Conservation (phyloP, 2,329 filamentous ascomycete genomes). For the Penicillium italicum region DNA sequence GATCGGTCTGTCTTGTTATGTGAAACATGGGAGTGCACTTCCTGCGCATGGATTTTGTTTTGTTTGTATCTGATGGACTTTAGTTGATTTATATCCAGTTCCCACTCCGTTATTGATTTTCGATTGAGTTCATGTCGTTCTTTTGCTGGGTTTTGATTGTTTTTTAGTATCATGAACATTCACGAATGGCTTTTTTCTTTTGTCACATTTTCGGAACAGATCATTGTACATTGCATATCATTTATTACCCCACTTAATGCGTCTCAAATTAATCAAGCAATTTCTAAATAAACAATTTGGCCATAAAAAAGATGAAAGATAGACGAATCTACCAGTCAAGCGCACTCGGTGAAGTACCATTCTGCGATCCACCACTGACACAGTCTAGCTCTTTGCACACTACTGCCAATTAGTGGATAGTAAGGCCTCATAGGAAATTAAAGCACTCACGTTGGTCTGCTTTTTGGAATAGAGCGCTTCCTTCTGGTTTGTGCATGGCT, state of each 20-base stretch:
- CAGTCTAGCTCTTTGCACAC: slow-evolving; percentile 25
- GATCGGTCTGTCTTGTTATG: background rate
- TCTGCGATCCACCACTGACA: slow-evolving; percentile 6
- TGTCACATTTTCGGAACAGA: background rate
- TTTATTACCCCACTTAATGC: no score
- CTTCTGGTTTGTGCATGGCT: slow-evolving; percentile 25
- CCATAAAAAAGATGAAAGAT: background rate
- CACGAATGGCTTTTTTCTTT: background rate
- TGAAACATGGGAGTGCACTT: background rate
- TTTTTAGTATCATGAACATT: background rate
- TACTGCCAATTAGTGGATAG: background rate
- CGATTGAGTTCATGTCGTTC: background rate
- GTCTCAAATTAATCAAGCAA: rapidly evolving
- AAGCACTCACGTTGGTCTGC: slow-evolving; percentile 27
- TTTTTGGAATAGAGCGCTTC: slow-evolving; percentile 25
- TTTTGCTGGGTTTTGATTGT: background rate
- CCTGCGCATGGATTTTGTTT: background rate
- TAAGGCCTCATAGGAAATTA: rapidly evolving
- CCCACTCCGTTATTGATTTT: no score
- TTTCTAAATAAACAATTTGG: background rate
- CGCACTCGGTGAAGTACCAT: background rate
- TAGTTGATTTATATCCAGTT: no score
- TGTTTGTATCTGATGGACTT: background rate
- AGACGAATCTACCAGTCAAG: slow-evolving; percentile 16
- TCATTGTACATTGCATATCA: background rate